These are phyloP conservation scores for Myxozyma mucilagina DNA, from an alignment of 805 yeast genomes.

Conservation along the genomic window DNA sequence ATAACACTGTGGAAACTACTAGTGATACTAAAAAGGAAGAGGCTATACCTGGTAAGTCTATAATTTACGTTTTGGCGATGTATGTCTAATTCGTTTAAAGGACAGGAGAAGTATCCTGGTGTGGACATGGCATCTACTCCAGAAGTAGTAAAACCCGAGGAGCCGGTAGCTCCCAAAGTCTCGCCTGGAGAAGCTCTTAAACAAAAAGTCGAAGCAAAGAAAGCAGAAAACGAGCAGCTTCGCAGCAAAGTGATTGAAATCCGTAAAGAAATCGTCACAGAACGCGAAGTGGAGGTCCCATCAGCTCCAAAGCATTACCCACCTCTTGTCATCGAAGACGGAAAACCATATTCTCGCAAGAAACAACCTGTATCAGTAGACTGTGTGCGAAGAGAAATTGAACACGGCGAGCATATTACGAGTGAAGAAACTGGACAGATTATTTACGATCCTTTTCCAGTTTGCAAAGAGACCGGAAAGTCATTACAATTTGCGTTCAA, in stretches of 20 bases:
- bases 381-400: slow-evolving; percentile 69
- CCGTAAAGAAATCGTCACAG: slow-evolving; percentile 6
- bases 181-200: not conserved
- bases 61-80: too few relatives aligned
- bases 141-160: not conserved
- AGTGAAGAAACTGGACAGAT: slow-evolving; percentile 62
- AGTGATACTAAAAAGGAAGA: too few relatives aligned
- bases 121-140: not conserved
- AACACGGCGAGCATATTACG: slow-evolving; percentile 67
- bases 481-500: slow-evolving; percentile 61
- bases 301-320: not conserved
- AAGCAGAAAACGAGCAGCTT: not conserved
- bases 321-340: slow-evolving; percentile 9
- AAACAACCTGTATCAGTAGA: slow-evolving; percentile 37
- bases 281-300: not conserved
- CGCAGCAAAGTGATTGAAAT: not conserved
- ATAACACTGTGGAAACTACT: too few relatives aligned
- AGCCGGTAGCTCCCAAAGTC: not conserved
- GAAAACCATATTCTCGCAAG: slow-evolving; percentile 4
- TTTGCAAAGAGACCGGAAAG: slow-evolving; percentile 62
- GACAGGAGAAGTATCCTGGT: too few relatives aligned
- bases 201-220: not conserved
- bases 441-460: slow-evolving; percentile 58
- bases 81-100: too few relatives aligned
- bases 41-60: too few relatives aligned